Base-by-base conservation (phyloP, 169 alveolate genomes). In the Plasmodium ovale region DNA sequence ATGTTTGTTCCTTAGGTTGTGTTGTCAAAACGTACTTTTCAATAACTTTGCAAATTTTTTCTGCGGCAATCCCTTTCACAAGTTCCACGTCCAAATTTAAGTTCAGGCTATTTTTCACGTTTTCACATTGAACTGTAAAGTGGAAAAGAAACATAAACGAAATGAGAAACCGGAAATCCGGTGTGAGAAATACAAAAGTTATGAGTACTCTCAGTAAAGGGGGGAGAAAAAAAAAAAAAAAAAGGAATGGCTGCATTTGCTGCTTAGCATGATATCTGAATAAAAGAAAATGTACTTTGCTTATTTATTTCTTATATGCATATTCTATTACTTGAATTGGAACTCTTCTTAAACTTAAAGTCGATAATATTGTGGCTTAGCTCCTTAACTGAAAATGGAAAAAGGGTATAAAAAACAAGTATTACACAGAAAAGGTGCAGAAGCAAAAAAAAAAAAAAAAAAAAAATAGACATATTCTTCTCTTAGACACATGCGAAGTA, bases 31-130 rank as follows among this genome's bases (percentile, higher is more conserved):
- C 25, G 7, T 33, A 12, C 4, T 9, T 9, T 49, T 79, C 89
- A 65, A 79, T 79, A 56, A 53, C 27, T 35, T 49, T 79, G 58
- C 89, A 79, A 56, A 79, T 65, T 19, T 79, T 64, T 23, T 79
- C 82, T 35, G 53, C 82, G 7, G 71, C 84, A 23, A 39, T 49
- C 1, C 51, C 89, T 47, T 79, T 79, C 23, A 56, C 49, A 37
- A 67, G 23, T 31, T 79, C 89, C 7, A 65, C 84, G 1, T 79
- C 89, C 9, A 65, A 19, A 1, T 53, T 39, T 37, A 79, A 37
- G 56, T 79, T 33, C 27, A 79, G 25, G 33, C 84, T 79, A 42
- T 79, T 79, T 31, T 67, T 62, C 33, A 79, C 84, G 3, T n/a
- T n/a, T 10, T 31, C 29, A 35, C 89, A 79, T 19, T 79, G 19